Evolutionary conservation across 2,329 filamentous ascomycete genomes (phyloP).

Genomic region (Aspergillus carbonarius): DNA sequence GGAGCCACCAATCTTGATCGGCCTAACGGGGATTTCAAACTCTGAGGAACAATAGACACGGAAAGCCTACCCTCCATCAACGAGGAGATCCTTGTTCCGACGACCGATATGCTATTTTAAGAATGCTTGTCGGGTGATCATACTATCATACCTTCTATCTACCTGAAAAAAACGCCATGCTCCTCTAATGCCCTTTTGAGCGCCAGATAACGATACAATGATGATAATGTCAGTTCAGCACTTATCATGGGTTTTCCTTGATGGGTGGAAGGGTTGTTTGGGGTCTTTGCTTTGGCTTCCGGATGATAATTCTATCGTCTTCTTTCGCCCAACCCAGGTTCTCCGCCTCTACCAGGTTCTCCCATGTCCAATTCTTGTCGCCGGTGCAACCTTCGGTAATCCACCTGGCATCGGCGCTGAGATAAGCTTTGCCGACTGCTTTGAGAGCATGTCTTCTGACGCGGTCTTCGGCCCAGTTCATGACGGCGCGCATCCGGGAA

Average conservation of each 20-base stretch:
- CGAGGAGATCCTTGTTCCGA: neutral
- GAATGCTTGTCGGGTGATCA: slow-evolving; percentile 6
- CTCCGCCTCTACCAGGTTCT: slow-evolving; percentile 64
- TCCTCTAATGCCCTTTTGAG: slow-evolving; percentile 20
- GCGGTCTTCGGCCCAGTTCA: slow-evolving; percentile 77
- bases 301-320: slow-evolving; percentile 72
- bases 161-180: slow-evolving; percentile 16
- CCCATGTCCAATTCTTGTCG: slow-evolving; percentile 60
- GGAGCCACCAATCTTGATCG: slow-evolving; percentile 66
- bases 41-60: slow-evolving; percentile 46
- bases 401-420: slow-evolving; percentile 72
- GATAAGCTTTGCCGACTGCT: slow-evolving; percentile 79
- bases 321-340: slow-evolving; percentile 84
- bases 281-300: slow-evolving; percentile 47
- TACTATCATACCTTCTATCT: neutral
- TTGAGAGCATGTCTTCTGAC: slow-evolving; percentile 77
- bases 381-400: slow-evolving; percentile 56
- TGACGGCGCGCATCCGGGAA: slow-evolving; percentile 73
- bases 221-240: neutral
- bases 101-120: slow-evolving; percentile 1
- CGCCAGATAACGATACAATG: slow-evolving; percentile 6
- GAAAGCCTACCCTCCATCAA: neutral
- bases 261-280: slow-evolving; percentile 20
- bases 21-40: slow-evolving; percentile 71
- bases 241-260: slow-evolving; percentile 14